These are phyloP conservation scores for Cupressus sempervirens DNA, from an alignment of 75 land plant species.

Conservation along the genomic window DNA sequence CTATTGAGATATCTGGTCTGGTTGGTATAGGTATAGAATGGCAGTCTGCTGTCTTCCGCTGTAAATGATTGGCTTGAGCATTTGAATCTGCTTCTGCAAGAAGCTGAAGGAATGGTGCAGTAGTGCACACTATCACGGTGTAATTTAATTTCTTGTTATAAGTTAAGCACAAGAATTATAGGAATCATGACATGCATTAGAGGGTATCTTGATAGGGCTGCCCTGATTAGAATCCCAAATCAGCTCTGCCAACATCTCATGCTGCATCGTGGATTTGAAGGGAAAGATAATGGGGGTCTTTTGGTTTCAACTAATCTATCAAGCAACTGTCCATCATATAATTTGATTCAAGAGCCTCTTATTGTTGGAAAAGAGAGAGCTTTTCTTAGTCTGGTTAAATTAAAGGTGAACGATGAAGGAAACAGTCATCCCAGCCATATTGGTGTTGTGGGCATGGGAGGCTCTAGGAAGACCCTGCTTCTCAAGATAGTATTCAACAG, in stretches of 20 bases:
- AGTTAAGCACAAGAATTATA: neutral
- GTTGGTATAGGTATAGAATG: neutral
- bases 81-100: neutral
- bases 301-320: neutral
- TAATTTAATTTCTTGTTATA: neutral
- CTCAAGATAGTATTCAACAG: slow-evolving; percentile 3
- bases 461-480: slow-evolving; percentile 10
- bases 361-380: neutral
- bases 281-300: neutral
- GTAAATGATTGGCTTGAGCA: neutral
- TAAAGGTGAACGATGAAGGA: neutral
- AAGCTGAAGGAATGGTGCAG: neutral
- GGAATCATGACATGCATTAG: neutral
- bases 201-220: neutral
- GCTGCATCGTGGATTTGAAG: neutral
- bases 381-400: neutral
- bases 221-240: neutral
- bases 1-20: neutral
- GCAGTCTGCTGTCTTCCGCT: neutral
- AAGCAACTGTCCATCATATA: neutral
- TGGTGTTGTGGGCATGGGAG: slow-evolving; percentile 11
- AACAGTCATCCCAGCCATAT: neutral
- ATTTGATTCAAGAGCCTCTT: neutral
- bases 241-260: neutral
- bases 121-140: neutral